phyloP scores from a whole-genome alignment of 768 basidiomycete genomes.

The Tricholoma saponaceum region DNA sequence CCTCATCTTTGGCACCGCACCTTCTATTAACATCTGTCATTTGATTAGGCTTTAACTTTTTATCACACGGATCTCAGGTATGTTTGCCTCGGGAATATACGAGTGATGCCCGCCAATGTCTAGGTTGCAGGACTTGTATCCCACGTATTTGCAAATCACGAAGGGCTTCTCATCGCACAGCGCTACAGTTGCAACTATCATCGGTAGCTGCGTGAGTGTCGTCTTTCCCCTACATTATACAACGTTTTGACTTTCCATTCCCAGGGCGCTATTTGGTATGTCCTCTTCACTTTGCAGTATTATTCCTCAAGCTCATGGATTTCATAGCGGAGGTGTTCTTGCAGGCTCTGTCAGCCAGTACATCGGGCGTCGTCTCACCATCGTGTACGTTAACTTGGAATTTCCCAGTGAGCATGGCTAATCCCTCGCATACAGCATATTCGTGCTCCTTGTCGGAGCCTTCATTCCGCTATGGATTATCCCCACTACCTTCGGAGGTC shows the following conservation, averaged over 20 bases:
- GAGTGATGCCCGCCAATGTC: neutral
- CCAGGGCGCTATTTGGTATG: constrained; percentile 19
- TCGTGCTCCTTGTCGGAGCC: constrained; percentile 47
- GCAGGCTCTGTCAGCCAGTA: constrained; percentile 19
- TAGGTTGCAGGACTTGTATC: constrained; percentile 47
- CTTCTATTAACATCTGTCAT: neutral
- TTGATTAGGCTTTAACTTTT: constrained; percentile 46
- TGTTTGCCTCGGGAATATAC: constrained; percentile 20
- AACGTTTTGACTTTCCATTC: neutral
- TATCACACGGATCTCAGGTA: constrained; percentile 49
- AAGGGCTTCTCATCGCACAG: constrained; percentile 48
- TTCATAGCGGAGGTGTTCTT: constrained; percentile 14
- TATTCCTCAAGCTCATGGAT: neutral
- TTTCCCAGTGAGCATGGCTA: neutral
- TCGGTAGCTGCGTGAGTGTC: constrained; percentile 45
- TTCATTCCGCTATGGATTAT: constrained; percentile 82
- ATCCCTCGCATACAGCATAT: constrained; percentile 21
- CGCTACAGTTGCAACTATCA: constrained; percentile 64
- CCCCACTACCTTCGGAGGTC: constrained; percentile 57
- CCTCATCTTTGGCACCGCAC: neutral
- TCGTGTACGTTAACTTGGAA: constrained; percentile 13
- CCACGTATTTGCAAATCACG: constrained; percentile 52
- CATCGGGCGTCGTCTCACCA: constrained; percentile 19
- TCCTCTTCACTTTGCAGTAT: neutral
- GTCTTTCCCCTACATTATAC: neutral